phyloP scores from a whole-genome alignment of 148 eudicot genomes.

The Selenicereus undatus region DNA sequence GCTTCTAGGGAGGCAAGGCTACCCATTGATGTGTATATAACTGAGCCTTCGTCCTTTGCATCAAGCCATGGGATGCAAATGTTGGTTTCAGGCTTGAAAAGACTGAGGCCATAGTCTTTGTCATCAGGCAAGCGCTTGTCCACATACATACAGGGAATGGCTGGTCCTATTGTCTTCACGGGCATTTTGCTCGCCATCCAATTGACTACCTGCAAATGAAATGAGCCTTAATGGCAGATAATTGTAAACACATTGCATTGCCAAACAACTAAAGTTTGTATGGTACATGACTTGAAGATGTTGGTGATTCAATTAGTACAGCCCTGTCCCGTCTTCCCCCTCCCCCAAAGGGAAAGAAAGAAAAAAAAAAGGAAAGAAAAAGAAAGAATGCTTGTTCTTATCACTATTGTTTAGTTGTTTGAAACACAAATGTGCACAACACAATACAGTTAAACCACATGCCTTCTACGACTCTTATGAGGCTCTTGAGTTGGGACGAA shows the following conservation, averaged over 20 bases:
- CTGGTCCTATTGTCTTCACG: slow-evolving; percentile 40
- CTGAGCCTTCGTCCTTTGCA: slow-evolving; percentile 28
- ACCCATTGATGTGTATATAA: slow-evolving; percentile 47
- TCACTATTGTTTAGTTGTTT: too few relatives aligned
- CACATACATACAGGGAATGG: slow-evolving; percentile 32
- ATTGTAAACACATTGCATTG: neutral
- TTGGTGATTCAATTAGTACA: neutral
- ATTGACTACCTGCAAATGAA: neutral
- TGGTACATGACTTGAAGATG: neutral
- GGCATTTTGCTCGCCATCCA: slow-evolving; percentile 1
- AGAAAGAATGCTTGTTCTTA: too few relatives aligned
- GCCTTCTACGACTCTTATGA: too few relatives aligned
- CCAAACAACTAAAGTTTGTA: too few relatives aligned
- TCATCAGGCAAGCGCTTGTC: slow-evolving; percentile 34
- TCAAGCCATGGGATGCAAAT: slow-evolving; percentile 40
- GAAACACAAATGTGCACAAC: too few relatives aligned
- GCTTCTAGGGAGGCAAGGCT: slow-evolving; percentile 30
- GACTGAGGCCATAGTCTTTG: slow-evolving; percentile 39
- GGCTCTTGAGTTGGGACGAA: too few relatives aligned
- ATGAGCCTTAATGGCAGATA: neutral
- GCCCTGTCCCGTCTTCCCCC: too few relatives aligned
- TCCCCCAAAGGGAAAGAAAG: too few relatives aligned
- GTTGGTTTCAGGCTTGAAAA: slow-evolving; percentile 24
- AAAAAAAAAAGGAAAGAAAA: too few relatives aligned
- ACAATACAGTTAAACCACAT: too few relatives aligned